Conservation (phyloP, 495 filamentous ascomycete genomes). For the Annulohypoxylon stygium region DNA sequence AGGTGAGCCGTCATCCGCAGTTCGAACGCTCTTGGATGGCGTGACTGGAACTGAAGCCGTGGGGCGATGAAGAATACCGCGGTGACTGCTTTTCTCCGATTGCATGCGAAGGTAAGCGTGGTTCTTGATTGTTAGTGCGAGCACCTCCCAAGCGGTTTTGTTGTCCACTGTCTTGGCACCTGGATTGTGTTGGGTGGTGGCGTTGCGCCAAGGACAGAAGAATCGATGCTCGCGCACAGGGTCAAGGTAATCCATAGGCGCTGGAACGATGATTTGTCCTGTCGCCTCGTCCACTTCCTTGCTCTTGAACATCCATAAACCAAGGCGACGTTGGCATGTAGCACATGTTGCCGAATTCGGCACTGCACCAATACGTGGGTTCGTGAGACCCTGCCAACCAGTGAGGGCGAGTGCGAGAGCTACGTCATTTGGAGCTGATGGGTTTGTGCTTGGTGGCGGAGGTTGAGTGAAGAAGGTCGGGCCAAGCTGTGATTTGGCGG, state of each 20-base stretch:
- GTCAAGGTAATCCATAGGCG: conserved; percentile 74
- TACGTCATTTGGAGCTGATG: conserved; percentile 65
- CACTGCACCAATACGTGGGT: conserved; percentile 67
- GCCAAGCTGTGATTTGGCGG: conserved; percentile 63
- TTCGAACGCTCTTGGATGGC: conserved; percentile 35
- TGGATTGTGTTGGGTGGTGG: conserved; percentile 66
- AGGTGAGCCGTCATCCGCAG: conserved; percentile 15
- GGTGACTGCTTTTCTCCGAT: conserved; percentile 41
- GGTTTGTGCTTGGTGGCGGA: conserved; percentile 50
- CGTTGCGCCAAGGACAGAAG: conserved; percentile 84
- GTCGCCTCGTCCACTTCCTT: conserved; percentile 62
- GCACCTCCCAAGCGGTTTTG: conserved; percentile 61
- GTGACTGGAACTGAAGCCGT: conserved; percentile 46
- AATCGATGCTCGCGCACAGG: conserved; percentile 78
- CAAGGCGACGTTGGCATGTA: conserved; percentile 88
- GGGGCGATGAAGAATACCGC: conserved; percentile 43
- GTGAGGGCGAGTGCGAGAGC: conserved; percentile 84
- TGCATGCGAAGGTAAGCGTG: conserved; percentile 57
- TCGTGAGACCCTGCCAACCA: conserved; percentile 83
- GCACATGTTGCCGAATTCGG: conserved; percentile 80
- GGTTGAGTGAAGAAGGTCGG: conserved; percentile 58
- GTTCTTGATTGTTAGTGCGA: conserved; percentile 60
- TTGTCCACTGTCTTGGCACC: conserved; percentile 50
- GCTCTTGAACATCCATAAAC: conserved; percentile 92
- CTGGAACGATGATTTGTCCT: conserved; percentile 65